Conservation (phyloP, 169 alveolate species). For the Cryptosporidium canis region DNA sequence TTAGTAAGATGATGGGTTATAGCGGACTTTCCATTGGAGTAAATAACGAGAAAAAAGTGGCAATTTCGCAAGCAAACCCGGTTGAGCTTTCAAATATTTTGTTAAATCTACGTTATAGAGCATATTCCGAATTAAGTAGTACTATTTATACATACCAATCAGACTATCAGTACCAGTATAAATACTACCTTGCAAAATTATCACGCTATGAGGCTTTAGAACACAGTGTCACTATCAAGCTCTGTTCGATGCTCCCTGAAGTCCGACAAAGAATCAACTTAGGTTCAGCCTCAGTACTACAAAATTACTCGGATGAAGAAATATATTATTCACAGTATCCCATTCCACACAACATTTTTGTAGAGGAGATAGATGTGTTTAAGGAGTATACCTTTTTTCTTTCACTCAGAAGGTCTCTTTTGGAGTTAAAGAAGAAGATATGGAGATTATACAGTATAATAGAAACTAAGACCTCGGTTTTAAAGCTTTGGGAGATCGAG, state of each 20-base stretch:
- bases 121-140: not conserved
- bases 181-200: slow-evolving; percentile 30
- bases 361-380: slow-evolving; percentile 5
- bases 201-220: slow-evolving; percentile 44
- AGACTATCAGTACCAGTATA: slow-evolving; percentile 54
- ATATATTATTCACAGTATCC: slow-evolving; percentile 39
- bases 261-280: slow-evolving; percentile 12
- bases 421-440: slow-evolving; percentile 21
- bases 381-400: slow-evolving; percentile 13
- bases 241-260: slow-evolving; percentile 40
- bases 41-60: not conserved
- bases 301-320: slow-evolving; percentile 52
- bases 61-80: slow-evolving; percentile 67
- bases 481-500: slow-evolving; percentile 51
- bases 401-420: slow-evolving; percentile 29
- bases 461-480: slow-evolving; percentile 33
- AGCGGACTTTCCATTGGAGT: slow-evolving; percentile 25
- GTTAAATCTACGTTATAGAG: slow-evolving; percentile 23
- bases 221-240: not conserved
- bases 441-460: slow-evolving; percentile 52
- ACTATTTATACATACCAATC: slow-evolving; percentile 26
- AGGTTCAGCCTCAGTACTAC: slow-evolving; percentile 1
- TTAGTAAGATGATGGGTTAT: slow-evolving; percentile 6
- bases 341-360: slow-evolving; percentile 8
- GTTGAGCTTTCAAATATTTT: slow-evolving; percentile 31